phyloP scores from a whole-genome alignment of 306 rosid species.

The Cicer chorassanicum region DNA sequence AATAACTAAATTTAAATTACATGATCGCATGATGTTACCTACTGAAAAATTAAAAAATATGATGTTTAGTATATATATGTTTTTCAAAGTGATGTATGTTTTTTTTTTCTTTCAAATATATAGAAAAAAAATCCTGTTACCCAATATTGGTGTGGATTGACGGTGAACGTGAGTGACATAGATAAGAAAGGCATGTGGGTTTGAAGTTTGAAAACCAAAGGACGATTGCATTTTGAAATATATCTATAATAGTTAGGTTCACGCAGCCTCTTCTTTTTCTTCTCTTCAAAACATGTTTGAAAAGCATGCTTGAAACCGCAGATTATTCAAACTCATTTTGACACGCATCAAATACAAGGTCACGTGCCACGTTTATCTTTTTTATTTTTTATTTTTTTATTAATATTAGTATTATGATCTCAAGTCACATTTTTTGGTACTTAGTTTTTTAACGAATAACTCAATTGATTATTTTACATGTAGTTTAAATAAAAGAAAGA shows the following conservation, averaged over 20 bases:
- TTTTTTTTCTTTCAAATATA: no score
- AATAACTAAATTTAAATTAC: no score
- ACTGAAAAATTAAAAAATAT: no score
- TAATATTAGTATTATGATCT: no score
- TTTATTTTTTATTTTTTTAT: not conserved
- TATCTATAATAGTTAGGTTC: slow-evolving; percentile 39
- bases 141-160: not conserved
- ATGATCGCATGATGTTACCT: no score
- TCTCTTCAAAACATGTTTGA: slow-evolving; percentile 11
- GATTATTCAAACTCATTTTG: slow-evolving; percentile 52
- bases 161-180: slow-evolving; percentile 7
- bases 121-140: no score
- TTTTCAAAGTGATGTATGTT: no score
- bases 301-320: slow-evolving; percentile 27
- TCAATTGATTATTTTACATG: no score
- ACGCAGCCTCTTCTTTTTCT: slow-evolving; percentile 55
- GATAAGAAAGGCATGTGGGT: slow-evolving; percentile 54
- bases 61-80: no score
- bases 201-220: slow-evolving; percentile 56
- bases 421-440: no score
- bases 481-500: no score
- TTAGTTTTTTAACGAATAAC: no score
- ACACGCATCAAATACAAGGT: slow-evolving; percentile 46
- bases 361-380: slow-evolving; percentile 28
- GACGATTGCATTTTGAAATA: not conserved